These are phyloP conservation scores for Adansonia digitata DNA, from an alignment of 345 rosid genomes.

Conservation along the genomic window DNA sequence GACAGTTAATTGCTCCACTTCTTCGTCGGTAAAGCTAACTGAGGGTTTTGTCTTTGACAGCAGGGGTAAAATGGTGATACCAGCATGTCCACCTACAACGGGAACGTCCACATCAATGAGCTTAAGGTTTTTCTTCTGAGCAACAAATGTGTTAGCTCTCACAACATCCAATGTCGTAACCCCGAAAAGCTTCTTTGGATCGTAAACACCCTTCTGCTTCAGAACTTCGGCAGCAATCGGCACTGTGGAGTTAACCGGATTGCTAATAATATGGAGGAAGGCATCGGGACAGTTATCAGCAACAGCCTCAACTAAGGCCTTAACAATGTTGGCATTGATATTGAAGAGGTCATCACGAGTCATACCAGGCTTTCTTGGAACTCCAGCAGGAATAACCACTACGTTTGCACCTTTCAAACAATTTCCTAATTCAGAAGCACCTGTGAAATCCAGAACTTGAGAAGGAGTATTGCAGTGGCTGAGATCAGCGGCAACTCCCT, in stretches of 20 bases:
- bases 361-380: constrained; percentile 96
- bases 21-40: constrained; percentile 64
- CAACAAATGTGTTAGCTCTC: constrained; percentile 86
- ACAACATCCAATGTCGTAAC: constrained; percentile 89
- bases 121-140: constrained; percentile 80
- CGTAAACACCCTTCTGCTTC: constrained; percentile 81
- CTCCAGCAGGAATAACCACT: constrained; percentile 94
- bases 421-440: constrained; percentile 62
- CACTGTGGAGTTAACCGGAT: constrained; percentile 92
- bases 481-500: constrained; percentile 92
- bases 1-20: constrained; percentile 62
- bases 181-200: constrained; percentile 92
- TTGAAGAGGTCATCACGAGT: constrained; percentile 94
- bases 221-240: constrained; percentile 90
- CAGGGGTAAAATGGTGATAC: constrained; percentile 84
- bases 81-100: constrained; percentile 95
- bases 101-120: constrained; percentile 94
- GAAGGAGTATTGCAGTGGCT: constrained; percentile 97
- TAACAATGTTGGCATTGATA: constrained; percentile 83
- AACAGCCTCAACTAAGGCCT: constrained; percentile 71
- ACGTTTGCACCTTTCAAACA: constrained; percentile 73
- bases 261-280: constrained; percentile 85
- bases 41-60: constrained; percentile 78
- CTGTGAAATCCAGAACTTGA: constrained; percentile 80
- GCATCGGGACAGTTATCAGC: constrained; percentile 92